phyloP scores from a whole-genome alignment of 164 flowering plant species.

The Annona cherimola region DNA sequence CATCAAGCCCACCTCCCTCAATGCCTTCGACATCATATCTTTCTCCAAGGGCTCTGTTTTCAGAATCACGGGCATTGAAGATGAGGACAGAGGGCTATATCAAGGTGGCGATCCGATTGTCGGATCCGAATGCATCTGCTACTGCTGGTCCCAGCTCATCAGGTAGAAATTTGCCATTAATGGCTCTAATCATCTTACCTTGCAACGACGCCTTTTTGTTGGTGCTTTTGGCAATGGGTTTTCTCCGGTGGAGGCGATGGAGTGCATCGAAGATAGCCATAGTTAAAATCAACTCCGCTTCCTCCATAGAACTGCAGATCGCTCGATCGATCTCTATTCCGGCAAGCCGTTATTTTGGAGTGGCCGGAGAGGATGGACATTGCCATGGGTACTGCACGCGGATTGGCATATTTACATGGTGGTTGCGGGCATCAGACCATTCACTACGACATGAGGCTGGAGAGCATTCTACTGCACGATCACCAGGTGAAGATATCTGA shows the following conservation, averaged over 20 bases:
- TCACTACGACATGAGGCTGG: conserved; percentile 86
- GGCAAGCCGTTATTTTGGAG: conserved; percentile 55
- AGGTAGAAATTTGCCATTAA: conserved; percentile 32
- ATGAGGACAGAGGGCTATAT: conserved; percentile 33
- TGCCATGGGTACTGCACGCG: conserved; percentile 78
- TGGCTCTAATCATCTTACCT: conserved; percentile 57
- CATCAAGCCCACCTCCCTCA: too few species aligned
- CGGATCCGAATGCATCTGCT: not conserved
- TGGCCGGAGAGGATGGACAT: conserved; percentile 86
- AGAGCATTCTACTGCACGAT: conserved; percentile 74
- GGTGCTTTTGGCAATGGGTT: conserved; percentile 17
- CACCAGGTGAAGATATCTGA: conserved; percentile 78
- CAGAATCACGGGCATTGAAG: too few species aligned
- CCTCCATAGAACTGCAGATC: conserved; percentile 75
- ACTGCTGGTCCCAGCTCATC: not conserved
- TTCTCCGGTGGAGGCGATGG: conserved; percentile 45
- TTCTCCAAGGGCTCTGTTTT: too few species aligned
- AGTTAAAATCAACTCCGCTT: conserved; percentile 69
- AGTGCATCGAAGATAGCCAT: conserved; percentile 9
- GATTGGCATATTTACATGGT: conserved; percentile 77
- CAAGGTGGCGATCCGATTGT: conserved; percentile 24
- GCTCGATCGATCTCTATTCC: conserved; percentile 63
- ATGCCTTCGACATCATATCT: too few species aligned
- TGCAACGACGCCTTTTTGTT: conserved; percentile 37
- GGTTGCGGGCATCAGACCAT: conserved; percentile 76